phyloP scores from a whole-genome alignment of 768 basidiomycete species.

The Collybia nuda region DNA sequence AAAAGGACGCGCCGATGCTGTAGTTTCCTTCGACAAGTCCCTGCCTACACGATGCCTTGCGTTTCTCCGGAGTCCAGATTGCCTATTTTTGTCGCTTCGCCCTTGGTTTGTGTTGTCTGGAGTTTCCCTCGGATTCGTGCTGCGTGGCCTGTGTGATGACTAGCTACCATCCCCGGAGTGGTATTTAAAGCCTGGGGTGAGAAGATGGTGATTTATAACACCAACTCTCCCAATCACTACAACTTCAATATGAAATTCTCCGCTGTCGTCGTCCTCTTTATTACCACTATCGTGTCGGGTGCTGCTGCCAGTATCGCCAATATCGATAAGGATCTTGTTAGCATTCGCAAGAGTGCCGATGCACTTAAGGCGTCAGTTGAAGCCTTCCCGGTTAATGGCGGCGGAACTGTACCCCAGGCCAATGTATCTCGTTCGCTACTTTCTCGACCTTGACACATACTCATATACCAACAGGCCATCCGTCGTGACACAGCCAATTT shows the following conservation, averaged over 20 bases:
- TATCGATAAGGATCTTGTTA: constrained; percentile 7
- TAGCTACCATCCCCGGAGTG: not conserved
- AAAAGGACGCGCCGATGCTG: too few species aligned
- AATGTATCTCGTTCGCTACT: constrained; percentile 14
- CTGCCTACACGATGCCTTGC: too few species aligned
- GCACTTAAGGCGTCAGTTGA: constrained; percentile 7
- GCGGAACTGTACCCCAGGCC: constrained; percentile 18
- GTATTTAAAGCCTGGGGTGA: not conserved
- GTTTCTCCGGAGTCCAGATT: too few species aligned
- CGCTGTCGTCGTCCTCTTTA: not conserved
- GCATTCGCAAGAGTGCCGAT: not conserved
- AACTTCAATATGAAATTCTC: constrained; percentile 9
- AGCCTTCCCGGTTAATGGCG: constrained; percentile 11
- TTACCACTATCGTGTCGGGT: constrained; percentile 1
- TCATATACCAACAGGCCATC: constrained; percentile 16
- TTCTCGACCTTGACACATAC: not conserved
- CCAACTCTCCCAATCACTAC: not conserved
- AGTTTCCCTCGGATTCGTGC: too few species aligned
- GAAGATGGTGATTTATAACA: not conserved
- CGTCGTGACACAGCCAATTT: constrained; percentile 20
- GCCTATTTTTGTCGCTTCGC: too few species aligned
- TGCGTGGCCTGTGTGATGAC: not conserved
- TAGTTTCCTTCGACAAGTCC: too few species aligned
- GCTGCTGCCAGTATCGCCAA: constrained; percentile 6
- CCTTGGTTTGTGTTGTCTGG: too few species aligned